phyloP scores from a whole-genome alignment of 345 rosid species.

The Lepidium africanum region DNA sequence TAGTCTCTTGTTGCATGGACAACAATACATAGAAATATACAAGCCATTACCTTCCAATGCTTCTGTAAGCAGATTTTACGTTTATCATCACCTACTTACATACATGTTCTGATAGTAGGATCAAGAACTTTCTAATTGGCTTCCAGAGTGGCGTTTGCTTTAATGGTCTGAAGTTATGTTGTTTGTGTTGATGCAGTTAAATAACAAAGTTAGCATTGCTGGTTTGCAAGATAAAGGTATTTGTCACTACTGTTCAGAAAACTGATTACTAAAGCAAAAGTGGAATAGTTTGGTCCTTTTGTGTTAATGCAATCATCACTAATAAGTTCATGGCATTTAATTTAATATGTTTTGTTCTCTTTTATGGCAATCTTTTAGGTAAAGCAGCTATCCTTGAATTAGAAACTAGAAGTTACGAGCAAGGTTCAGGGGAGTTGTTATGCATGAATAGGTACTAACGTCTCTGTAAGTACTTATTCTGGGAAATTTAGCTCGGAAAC shows the following conservation, averaged over 20 bases:
- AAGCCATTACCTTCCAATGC: constrained; percentile 69
- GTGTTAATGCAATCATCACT: background rate
- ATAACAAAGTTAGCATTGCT: constrained; percentile 55
- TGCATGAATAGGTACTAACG: constrained; percentile 65
- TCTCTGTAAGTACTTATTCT: background rate
- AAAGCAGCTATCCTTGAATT: constrained; percentile 83
- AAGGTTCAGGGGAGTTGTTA: constrained; percentile 60
- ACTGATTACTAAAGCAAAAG: background rate
- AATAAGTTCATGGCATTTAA: background rate
- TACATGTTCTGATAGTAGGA: background rate
- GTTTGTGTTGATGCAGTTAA: constrained; percentile 41
- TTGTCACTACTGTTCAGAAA: background rate
- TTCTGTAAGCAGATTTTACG: constrained; percentile 37
- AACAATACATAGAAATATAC: constrained; percentile 76
- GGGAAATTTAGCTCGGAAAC: background rate
- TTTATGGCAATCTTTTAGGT: constrained; percentile 34
- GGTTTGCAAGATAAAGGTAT: constrained; percentile 93
- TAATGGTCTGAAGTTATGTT: background rate
- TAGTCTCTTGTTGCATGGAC: constrained; percentile 76
- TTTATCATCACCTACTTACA: background rate
- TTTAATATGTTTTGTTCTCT: background rate
- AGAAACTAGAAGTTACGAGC: constrained; percentile 65
- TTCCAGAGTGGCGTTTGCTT: background rate
- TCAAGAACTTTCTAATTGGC: background rate
- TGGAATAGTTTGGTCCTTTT: background rate